Base-by-base conservation (phyloP, 345 rosid genomes). In the Camelina laxa region DNA sequence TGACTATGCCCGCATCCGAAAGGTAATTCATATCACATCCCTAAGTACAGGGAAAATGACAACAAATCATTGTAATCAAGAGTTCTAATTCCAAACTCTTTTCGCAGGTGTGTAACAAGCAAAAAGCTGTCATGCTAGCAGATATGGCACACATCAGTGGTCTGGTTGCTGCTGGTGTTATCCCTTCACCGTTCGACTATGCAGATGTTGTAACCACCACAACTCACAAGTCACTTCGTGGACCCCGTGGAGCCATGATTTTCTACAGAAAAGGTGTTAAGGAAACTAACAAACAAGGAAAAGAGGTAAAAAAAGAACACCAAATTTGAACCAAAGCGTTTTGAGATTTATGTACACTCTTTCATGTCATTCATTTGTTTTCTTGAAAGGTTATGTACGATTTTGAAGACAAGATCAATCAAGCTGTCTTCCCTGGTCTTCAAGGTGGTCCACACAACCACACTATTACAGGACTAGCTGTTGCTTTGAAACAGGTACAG, bases 131-230 rank as follows among this genome's bases (percentile, higher is more conserved):
- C 42, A 22, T 92, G 87, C 78, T 95, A 70, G 99, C 99, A 41
- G 99, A 95, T 83, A 95, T 95, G 98, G 99, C 99, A 55, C 99
- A 95, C 79, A 95, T 95, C 58, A 95, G 99, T 79, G 99, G 98
- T 54, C 71, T 92, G 82, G 98, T 92, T 75, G 99, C 97, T 65
- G 98, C 94, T 61, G 96, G 85, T 72, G 99, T 95, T 62, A 83
- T 95, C 78, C 98, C 99, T 62, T 95, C 99, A 36, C 99, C 97
- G n/a, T 95, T 95, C 67, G 99, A 95, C 2, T 95, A 88, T 80
- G 98, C 99, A 44, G 99, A 95, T 83, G 85, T 95, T 10, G 98
- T 95, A 22, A 95, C 99, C 24, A 95, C 99, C 74, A 95, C 99
- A 64, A 95, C 98, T 74, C 99, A 95, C 82, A 95, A 95, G 83